Percentiles rank a stretch among this genome's conserved stretches.
phyloP scores from a whole-genome alignment of 106 monocot genomes.

The Gastrodia elata region DNA sequence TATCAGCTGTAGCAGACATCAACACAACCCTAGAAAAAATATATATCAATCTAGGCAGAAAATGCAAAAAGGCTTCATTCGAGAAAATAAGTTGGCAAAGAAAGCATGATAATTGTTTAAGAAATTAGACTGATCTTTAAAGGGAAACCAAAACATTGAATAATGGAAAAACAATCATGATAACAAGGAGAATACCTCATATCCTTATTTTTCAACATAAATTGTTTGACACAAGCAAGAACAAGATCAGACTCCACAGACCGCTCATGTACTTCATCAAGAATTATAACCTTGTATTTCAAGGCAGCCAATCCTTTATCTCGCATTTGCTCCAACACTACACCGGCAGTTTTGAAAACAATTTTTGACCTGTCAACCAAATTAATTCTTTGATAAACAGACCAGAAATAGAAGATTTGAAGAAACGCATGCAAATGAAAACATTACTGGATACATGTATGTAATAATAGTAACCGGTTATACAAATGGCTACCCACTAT shows the following conservation, averaged over 20 bases:
- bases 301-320: conserved; percentile 69
- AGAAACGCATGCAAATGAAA: background rate
- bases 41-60: background rate
- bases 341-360: conserved; percentile 84
- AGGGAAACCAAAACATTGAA: background rate
- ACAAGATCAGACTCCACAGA: conserved; percentile 90
- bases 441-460: background rate
- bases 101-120: background rate
- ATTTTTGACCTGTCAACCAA: conserved; percentile 51
- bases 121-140: background rate
- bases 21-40: conserved; percentile 48
- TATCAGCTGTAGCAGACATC: conserved; percentile 92
- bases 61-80: background rate
- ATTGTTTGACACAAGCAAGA: conserved; percentile 75
- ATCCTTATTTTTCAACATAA: conserved; percentile 61
- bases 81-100: background rate
- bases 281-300: conserved; percentile 79
- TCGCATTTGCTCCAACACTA: conserved; percentile 78
- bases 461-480: no score
- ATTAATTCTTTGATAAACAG: background rate
- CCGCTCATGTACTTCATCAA: conserved; percentile 88
- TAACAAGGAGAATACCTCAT: conserved; percentile 37
- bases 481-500: no score
- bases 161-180: background rate
- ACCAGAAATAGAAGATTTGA: background rate